Evolutionary conservation across 805 yeast species (phyloP), one percentile per base, ranked within the genome.

Genomic region (Ogataea allantospora): DNA sequence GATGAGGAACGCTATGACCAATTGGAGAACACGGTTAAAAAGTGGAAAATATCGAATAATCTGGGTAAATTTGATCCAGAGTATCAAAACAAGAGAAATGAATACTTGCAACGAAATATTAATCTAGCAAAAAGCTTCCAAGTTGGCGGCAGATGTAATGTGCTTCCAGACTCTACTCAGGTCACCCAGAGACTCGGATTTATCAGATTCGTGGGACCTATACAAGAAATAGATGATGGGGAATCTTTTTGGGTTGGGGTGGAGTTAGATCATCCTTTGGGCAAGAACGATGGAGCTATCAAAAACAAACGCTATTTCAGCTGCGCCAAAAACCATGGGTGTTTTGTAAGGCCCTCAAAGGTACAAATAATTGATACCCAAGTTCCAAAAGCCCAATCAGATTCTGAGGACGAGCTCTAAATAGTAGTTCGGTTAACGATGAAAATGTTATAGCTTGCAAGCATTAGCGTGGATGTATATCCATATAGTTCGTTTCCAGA

Each of bases 211-310:
- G 64, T 88, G 10, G 98, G 98, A 2, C 62, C 60, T 26, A 77
- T 91, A 1, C 68, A 76, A 0, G 78, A 72, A 26, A 73, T 88
- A 33, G 80, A 77, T 32, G 46, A 48, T 17, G 71, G 68, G 2
- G 73, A 66, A 23, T 48, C 50, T 13, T 48, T 62, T 1, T 91
- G 97, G 96, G 73, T 85, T 20, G 98, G 97, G 0, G 74, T 91
- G 3, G 85, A 81, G 50, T 79, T 88, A 38, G 93, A 85, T 50
- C 88, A 84, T 48, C 91, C 97, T 0, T 73, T 75, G 6, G 98
- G 98, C 5, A 87, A 83, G 58, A 87, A 89, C 53, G 77, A 87
- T 54, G 98, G 98, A 0, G 62, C 77, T 14, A 65, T 88, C 26
- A 75, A 78, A 23, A 88, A 86, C 0, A 56, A 49, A 1, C 52